Conservation (phyloP, 2,329 filamentous ascomycete genomes). For the Colletotrichum melonis region DNA sequence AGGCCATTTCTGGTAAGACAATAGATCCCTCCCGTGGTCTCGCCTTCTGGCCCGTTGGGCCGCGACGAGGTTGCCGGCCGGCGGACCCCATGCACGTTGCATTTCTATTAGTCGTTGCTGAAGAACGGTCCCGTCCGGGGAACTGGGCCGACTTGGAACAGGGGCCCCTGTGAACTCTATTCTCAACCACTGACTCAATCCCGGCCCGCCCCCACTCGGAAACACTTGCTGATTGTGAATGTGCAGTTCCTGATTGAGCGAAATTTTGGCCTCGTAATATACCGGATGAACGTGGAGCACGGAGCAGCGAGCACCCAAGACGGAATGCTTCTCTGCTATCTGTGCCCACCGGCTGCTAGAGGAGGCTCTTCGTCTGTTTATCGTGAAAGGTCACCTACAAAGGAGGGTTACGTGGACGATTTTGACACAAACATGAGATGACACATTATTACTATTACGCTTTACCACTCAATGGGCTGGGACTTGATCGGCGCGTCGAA, state of each 20-base stretch:
- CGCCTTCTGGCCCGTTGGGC: background rate
- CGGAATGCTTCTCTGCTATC: background rate
- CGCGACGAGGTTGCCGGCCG: background rate
- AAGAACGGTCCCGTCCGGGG: background rate
- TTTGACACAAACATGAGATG: background rate
- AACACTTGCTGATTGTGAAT: background rate
- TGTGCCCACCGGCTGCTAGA: background rate
- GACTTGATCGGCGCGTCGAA: constrained; percentile 23
- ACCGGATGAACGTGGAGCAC: background rate
- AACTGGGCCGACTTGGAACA: background rate
- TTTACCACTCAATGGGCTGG: constrained; percentile 27
- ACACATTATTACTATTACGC: background rate
- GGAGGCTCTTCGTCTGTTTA: background rate
- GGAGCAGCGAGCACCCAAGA: background rate
- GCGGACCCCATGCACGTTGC: background rate
- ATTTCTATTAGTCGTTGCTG: background rate
- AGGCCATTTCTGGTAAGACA: background rate
- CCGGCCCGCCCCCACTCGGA: background rate
- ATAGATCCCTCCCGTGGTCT: background rate
- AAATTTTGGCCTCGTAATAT: background rate
- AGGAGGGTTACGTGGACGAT: background rate
- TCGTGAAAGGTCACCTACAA: background rate
- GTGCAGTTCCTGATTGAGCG: background rate
- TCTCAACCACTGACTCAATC: constrained; percentile 15
- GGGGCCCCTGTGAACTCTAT: constrained; percentile 19